These are phyloP conservation scores for Achaetomiella virescens DNA, from an alignment of 495 filamentous ascomycete genomes.

Conservation along the genomic window DNA sequence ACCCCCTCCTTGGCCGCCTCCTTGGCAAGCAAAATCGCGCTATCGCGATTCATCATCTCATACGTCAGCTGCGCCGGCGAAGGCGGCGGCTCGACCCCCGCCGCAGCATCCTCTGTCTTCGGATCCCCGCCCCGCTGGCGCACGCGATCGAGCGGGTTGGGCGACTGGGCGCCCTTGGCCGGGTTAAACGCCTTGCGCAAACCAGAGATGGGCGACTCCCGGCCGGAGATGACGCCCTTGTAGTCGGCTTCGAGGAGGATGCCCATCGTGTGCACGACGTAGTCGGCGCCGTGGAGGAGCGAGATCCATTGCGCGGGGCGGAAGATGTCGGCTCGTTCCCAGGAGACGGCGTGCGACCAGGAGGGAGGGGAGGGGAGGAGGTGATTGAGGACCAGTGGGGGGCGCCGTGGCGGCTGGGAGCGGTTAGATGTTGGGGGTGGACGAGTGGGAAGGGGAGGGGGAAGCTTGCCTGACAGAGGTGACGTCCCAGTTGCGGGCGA, in stretches of 20 bases:
- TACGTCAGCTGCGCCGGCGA: conserved; percentile 77
- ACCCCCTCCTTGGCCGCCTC: conserved; percentile 62
- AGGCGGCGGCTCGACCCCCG: conserved; percentile 53
- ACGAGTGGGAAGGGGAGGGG: background rate
- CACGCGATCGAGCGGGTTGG: conserved; percentile 58
- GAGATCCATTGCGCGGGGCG: conserved; percentile 69
- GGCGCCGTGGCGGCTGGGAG: conserved; percentile 71
- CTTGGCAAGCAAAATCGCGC: conserved; percentile 74
- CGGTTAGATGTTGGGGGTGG: background rate
- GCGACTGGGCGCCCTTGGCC: conserved; percentile 46
- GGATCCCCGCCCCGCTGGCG: conserved; percentile 38
- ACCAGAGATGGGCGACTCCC: conserved; percentile 67
- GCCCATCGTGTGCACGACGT: conserved; percentile 87
- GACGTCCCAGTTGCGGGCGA: conserved; percentile 77
- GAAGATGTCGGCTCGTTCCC: conserved; percentile 83
- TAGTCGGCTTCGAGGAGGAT: conserved; percentile 98
- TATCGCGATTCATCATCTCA: conserved; percentile 95
- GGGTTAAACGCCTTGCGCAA: conserved; percentile 64
- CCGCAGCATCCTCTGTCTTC: background rate
- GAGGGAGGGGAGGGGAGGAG: conserved; percentile 64
- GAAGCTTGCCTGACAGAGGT: conserved; percentile 70
- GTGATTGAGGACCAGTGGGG: conserved; percentile 77
- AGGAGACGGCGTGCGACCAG: conserved; percentile 77
- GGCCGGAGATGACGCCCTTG: conserved; percentile 81
- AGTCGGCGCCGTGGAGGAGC: conserved; percentile 65